Base-by-base conservation (phyloP, 2,329 filamentous ascomycete species). In the Cladosporium sp. region DNA sequence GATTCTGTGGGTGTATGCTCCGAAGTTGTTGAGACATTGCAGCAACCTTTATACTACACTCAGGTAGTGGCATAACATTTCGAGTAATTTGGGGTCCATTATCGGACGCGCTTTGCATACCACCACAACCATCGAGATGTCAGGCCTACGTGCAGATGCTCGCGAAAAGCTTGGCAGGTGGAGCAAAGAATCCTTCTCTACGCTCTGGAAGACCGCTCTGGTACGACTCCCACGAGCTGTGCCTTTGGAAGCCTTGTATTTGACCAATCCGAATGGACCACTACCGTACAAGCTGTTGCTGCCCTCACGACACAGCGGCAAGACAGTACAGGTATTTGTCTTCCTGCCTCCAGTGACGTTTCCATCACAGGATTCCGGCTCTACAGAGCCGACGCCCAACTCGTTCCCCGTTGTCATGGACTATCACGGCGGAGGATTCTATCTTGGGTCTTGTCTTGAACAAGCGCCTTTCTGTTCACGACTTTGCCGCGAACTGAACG, bases 381-480 rank as follows among this genome's bases (percentile, higher is more conserved):
- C n/a, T 62, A 63, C 35, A 62, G 62, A 42, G 36, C 64, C 56
- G 3, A 57, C 40, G 10, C 60, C 58, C 7, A 52, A 39, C 36
- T 20, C 42, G 2, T 69, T 72, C 13, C 74, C 74, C 4, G 68
- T 77, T 2, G 66, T 75, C 12, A 62, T 76, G 51, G 75, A 77
- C 60, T 76, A 75, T 58, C 73, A 76, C 61, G 75, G 75, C 28
- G 75, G 74, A 15, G 74, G 74, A 40, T 77, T 77, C 62, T 73
- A 75, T 48, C 71, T 76, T 65, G 75, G 75, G 7, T 71, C 67
- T 9, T 74, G 73, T 42, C 65, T 76, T 6, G 75, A 77, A 57
- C 74, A 80, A 59, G 75, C 76, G 13, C 75, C 76, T 0, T 79
- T 78, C 63, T 77, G 75, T 56, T 71, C 75, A 5, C 74, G 75